Percentiles rank a stretch among this genome's conserved stretches.
These are phyloP conservation scores for Fusarium protoensiforme DNA, from an alignment of 2,329 filamentous ascomycete genomes.

Conservation along the genomic window DNA sequence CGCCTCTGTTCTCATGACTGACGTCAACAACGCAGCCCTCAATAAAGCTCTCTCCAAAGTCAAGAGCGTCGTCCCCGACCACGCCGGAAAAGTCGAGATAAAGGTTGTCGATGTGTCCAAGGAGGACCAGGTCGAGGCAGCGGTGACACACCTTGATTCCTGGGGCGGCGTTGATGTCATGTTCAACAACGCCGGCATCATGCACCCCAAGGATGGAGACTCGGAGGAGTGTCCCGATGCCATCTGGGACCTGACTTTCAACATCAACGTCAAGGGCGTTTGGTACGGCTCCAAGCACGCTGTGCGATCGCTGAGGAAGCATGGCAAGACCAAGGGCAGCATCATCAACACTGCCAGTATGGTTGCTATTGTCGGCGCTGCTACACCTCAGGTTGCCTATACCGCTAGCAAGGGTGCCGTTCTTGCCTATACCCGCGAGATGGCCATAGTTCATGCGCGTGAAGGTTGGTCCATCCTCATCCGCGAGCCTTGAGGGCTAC, in stretches of 20 bases:
- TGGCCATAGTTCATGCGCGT: neutral
- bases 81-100: neutral
- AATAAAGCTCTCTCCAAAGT: conserved; percentile 63
- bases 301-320: conserved; percentile 78
- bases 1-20: neutral
- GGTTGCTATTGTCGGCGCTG: conserved; percentile 77
- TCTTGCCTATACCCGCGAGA: neutral
- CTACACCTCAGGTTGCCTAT: conserved; percentile 79
- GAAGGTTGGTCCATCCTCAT: neutral
- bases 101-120: conserved; percentile 79
- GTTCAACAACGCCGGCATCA: conserved; percentile 97
- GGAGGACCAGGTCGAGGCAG: conserved; percentile 78
- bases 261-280: conserved; percentile 95
- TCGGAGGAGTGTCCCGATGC: conserved; percentile 84
- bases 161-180: conserved; percentile 91
- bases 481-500: neutral
- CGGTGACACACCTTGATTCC: conserved; percentile 78
- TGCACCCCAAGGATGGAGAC: conserved; percentile 84
- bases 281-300: conserved; percentile 95
- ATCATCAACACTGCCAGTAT: conserved; percentile 82
- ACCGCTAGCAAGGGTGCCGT: conserved; percentile 83
- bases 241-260: conserved; percentile 92
- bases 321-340: conserved; percentile 77
- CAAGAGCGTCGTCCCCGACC: conserved; percentile 71
- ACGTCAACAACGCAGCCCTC: neutral